Conservation (phyloP, 1,139 yeast genomes). For the Taphrina communis region DNA sequence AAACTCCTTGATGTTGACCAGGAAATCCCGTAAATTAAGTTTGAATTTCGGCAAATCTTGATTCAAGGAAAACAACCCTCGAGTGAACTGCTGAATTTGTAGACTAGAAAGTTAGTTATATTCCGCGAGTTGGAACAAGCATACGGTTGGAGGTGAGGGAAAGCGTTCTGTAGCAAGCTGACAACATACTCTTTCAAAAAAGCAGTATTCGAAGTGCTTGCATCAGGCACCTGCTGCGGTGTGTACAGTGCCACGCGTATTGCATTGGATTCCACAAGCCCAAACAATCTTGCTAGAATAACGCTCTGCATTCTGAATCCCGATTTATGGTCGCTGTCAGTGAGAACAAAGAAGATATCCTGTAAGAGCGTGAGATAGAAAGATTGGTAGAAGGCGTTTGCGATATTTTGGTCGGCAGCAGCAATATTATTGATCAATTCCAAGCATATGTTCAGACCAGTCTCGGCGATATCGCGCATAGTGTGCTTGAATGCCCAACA, state of each 20-base stretch:
- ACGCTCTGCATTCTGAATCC: constrained; percentile 90
- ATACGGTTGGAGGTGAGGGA: constrained; percentile 77
- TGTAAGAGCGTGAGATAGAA: constrained; percentile 88
- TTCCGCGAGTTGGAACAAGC: background rate
- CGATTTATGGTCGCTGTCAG: constrained; percentile 97
- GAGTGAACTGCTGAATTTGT: constrained; percentile 80
- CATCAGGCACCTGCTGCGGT: constrained; percentile 67
- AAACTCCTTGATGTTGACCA: constrained; percentile 91
- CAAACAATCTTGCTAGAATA: constrained; percentile 80
- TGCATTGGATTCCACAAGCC: constrained; percentile 76
- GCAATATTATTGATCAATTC: constrained; percentile 86
- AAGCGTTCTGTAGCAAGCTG: constrained; percentile 79
- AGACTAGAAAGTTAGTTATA: constrained; percentile 51
- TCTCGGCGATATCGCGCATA: constrained; percentile 59
- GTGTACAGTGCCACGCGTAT: constrained; percentile 79
- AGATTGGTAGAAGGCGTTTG: constrained; percentile 84
- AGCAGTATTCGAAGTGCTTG: constrained; percentile 82
- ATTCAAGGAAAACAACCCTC: constrained; percentile 71
- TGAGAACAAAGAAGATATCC: constrained; percentile 89
- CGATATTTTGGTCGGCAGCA: constrained; percentile 69
- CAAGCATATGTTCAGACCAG: constrained; percentile 67
- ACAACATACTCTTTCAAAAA: constrained; percentile 83
- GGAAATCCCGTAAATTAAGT: constrained; percentile 89
- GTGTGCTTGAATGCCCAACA: constrained; percentile 98
- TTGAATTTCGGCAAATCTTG: constrained; percentile 77